Evolutionary conservation across 306 rosid genomes (phyloP), one percentile per base, ranked within the genome.

Genomic region (Senna tora): DNA sequence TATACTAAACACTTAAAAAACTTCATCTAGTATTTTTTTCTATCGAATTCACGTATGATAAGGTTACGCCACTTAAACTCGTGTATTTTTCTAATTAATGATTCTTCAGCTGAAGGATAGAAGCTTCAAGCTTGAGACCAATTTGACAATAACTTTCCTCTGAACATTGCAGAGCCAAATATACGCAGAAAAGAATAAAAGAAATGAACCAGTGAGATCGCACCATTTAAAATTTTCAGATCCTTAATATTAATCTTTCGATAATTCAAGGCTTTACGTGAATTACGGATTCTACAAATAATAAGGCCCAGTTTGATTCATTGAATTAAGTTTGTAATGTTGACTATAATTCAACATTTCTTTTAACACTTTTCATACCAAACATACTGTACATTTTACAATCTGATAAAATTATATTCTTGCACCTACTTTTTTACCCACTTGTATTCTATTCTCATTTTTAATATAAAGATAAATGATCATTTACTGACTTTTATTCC

Each of bases 161-260:
- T 53, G 52, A 20, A n/a, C 65, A 34, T 73, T 41, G 32, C 13
- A 16, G 58, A 65, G 58, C 38, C 59, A 67, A 68, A 43, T 61
- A 9, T 15, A 43, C 42, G 16, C 33, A 67, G 49, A 39, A 1
- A 19, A 54, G 14, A 78, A 61, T 8, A 4, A 72, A 6, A 34
- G 45, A 71, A 61, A 7, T 4, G 67, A 15, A 67, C 22, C 32
- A 22, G 5, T 65, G 49, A 22, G 5, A 10, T 50, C 12, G 21
- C 52, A 60, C 38, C 14, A 39, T 9, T 13, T 38, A 7, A 43
- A 33, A 39, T 55, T 34, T 10, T 50, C 9, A 2, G 43, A 49
- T 60, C 32, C 2, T 20, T 12, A 19, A 56, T 38, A 38, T 60
- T 14, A 51, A 62, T 41, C 45, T 78, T 55, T 41, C 14, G 69